Evolutionary conservation across 129 eudicot species (phyloP).

Genomic region (Tanacetum coccineum): DNA sequence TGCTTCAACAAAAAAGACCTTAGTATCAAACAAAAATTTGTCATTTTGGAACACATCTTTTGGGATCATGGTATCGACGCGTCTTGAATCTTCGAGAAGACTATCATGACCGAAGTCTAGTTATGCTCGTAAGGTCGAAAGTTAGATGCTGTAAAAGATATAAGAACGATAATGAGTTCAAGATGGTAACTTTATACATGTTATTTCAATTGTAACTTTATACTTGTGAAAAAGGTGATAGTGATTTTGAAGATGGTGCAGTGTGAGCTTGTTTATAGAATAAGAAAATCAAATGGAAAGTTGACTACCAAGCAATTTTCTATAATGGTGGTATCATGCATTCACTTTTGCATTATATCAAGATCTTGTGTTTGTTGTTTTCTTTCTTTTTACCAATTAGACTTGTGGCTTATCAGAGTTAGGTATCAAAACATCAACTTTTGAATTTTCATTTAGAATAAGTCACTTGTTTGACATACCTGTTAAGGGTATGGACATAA

Average conservation of each 20-base stretch:
- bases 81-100: too few species aligned
- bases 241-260: constrained; percentile 2
- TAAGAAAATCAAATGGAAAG: constrained; percentile 9
- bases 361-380: constrained; percentile 3
- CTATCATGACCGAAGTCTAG: too few species aligned
- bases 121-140: too few species aligned
- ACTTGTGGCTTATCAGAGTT: constrained; percentile 7
- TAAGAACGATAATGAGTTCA: too few species aligned
- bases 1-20: neutral
- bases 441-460: neutral
- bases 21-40: neutral
- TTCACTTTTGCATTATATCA: neutral
- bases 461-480: neutral
- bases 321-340: constrained; percentile 10
- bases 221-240: constrained; percentile 15
- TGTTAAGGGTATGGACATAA: neutral
- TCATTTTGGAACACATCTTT: neutral
- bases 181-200: neutral
- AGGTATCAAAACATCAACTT: constrained; percentile 9
- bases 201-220: neutral
- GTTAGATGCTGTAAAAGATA: too few species aligned
- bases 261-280: neutral
- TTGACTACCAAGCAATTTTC: constrained; percentile 14
- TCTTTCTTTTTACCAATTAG: constrained; percentile 1
- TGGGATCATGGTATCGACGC: too few species aligned